These are phyloP conservation scores for Catunica adiposa DNA, from an alignment of 2,329 filamentous ascomycete species.

Conservation along the genomic window DNA sequence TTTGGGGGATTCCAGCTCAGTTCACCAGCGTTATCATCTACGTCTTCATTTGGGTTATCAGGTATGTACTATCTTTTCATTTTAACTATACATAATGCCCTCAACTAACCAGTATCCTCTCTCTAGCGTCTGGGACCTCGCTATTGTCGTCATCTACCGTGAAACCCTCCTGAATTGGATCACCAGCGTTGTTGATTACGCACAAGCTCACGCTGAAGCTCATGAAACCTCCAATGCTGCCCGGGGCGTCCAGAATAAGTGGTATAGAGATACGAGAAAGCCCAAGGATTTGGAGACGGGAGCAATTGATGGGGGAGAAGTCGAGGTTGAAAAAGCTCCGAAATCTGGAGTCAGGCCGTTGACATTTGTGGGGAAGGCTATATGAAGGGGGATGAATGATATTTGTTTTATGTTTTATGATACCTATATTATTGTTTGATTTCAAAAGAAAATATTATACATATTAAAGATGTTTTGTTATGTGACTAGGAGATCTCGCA, in stretches of 20 bases:
- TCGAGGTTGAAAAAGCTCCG: background rate
- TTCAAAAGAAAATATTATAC: too few relatives aligned
- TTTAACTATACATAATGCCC: background rate
- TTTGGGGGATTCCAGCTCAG: conserved; percentile 22
- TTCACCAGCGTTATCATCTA: conserved; percentile 22
- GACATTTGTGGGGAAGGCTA: conserved; percentile 8
- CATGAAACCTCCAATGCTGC: background rate
- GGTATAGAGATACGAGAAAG: conserved; percentile 1
- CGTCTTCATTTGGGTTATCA: conserved; percentile 23
- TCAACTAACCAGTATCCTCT: background rate
- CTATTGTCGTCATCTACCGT: conserved; percentile 13
- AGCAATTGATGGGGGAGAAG: background rate
- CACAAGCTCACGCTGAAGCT: background rate
- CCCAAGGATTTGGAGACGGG: background rate
- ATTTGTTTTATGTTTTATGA: conserved; percentile 1
- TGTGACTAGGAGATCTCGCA: too few relatives aligned
- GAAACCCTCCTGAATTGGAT: conserved; percentile 7
- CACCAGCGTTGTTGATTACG: background rate
- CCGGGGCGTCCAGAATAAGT: background rate
- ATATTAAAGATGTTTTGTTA: too few relatives aligned
- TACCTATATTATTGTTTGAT: too few relatives aligned
- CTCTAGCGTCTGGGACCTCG: conserved; percentile 14
- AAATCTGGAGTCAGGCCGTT: background rate
- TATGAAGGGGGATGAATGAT: background rate
- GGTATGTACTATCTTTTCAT: conserved; percentile 17